These are phyloP conservation scores for Colletotrichum paranaense DNA, from an alignment of 2,329 filamentous ascomycete species.

Conservation along the genomic window DNA sequence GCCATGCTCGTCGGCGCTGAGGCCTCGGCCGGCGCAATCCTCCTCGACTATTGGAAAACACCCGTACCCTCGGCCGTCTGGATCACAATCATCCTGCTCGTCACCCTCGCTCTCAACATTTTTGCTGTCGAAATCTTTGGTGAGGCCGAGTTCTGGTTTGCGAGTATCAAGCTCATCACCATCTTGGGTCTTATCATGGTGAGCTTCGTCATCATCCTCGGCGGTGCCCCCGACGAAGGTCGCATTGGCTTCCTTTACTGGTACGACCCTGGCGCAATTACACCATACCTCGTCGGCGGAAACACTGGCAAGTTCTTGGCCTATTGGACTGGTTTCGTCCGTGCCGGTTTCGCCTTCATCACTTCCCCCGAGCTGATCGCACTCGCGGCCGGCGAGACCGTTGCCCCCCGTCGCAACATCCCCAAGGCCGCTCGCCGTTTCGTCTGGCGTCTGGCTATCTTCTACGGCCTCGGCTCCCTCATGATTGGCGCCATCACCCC, in stretches of 20 bases:
- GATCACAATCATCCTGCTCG: slow-evolving; percentile 67
- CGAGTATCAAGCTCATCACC: slow-evolving; percentile 69
- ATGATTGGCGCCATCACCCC: slow-evolving; percentile 72
- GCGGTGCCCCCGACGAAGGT: slow-evolving; percentile 62
- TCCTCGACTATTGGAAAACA: slow-evolving; percentile 70
- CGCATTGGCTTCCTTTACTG: slow-evolving; percentile 55
- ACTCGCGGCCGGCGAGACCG: slow-evolving; percentile 73
- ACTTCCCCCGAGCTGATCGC: slow-evolving; percentile 72
- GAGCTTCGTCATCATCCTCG: slow-evolving; percentile 66
- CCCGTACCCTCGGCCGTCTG: slow-evolving; percentile 65
- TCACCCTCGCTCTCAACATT: slow-evolving; percentile 67
- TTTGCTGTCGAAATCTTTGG: slow-evolving; percentile 68
- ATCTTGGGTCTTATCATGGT: slow-evolving; percentile 69
- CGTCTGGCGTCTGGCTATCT: slow-evolving; percentile 70
- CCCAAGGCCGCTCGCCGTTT: slow-evolving; percentile 73
- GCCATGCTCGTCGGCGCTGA: slow-evolving; percentile 69
- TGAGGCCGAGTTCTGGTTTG: slow-evolving; percentile 72
- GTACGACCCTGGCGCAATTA: slow-evolving; percentile 56
- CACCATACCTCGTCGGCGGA: slow-evolving; percentile 58
- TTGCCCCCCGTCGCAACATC: slow-evolving; percentile 73
- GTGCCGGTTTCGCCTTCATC: slow-evolving; percentile 72
- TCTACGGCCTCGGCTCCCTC: slow-evolving; percentile 72
- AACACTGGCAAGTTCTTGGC: slow-evolving; percentile 66
- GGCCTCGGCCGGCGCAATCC: slow-evolving; percentile 66
- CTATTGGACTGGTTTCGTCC: slow-evolving; percentile 67